A percentile compares a stretch with the other conserved stretches of the same genome.
Evolutionary conservation across 495 filamentous ascomycete species (phyloP).

Genomic region (Astrothelium macrocarpum): DNA sequence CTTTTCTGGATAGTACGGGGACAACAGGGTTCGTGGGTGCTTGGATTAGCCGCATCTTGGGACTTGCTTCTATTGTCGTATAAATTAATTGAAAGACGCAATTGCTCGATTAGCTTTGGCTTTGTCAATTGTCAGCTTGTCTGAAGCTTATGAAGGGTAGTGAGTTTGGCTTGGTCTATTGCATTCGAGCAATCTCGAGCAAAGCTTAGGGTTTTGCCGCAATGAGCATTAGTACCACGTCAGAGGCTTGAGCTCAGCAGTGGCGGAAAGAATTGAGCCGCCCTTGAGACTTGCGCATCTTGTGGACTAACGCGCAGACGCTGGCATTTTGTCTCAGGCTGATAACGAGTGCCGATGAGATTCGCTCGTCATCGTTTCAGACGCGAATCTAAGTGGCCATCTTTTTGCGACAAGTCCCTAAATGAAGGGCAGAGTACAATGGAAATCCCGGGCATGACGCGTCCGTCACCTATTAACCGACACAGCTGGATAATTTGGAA

Average conservation of each 20-base stretch:
- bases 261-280: not conserved
- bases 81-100: no score
- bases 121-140: no score
- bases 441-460: not conserved
- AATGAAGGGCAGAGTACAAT: not conserved
- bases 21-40: no score
- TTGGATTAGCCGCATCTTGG: no score
- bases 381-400: not conserved
- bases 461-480: not conserved
- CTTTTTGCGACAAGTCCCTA: not conserved
- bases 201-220: not conserved
- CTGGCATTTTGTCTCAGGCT: not conserved
- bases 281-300: no score
- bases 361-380: not conserved
- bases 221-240: not conserved
- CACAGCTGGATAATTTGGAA: not conserved
- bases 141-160: not conserved
- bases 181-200: not conserved
- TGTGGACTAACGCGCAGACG: no score
- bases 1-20: no score
- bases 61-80: no score
- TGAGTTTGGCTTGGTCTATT: not conserved
- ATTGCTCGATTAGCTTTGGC: no score
- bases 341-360: not conserved
- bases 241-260: not conserved